Percentiles rank a stretch among this genome's conserved stretches.
These are phyloP conservation scores for Cryptosporidium meleagridis DNA, from an alignment of 169 alveolate species.

Conservation along the genomic window DNA sequence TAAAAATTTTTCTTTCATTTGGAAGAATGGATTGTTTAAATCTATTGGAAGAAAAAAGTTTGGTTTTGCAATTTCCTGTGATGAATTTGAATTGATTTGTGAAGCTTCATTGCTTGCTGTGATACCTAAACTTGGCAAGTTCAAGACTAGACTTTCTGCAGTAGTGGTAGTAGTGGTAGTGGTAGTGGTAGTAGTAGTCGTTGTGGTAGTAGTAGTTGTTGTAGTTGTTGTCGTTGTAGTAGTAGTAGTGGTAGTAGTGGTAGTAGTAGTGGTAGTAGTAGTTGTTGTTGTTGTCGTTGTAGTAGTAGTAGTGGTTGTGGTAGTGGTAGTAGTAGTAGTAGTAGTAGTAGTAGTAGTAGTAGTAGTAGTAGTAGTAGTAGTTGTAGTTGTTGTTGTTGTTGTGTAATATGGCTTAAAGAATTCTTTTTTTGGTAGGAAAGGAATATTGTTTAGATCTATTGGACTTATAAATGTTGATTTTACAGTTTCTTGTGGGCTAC, in stretches of 20 bases:
- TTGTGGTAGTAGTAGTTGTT: not conserved
- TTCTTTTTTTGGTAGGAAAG: constrained; percentile 25
- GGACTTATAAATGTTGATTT: constrained; percentile 43
- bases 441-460: constrained; percentile 14
- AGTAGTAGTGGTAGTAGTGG: constrained; percentile 15
- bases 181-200: not conserved
- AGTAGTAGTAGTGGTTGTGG: constrained; percentile 61
- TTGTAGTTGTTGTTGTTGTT: constrained; percentile 52
- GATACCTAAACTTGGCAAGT: not conserved
- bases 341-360: constrained; percentile 76
- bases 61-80: not conserved
- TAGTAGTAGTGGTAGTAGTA: constrained; percentile 62
- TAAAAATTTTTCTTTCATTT: not conserved
- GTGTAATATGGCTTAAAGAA: constrained; percentile 15
- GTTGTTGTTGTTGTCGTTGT: not conserved
- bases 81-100: not conserved
- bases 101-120: not conserved
- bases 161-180: not conserved
- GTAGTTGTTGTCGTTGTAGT: not conserved
- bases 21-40: constrained; percentile 8
- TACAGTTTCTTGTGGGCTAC: not conserved
- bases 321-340: constrained; percentile 47
- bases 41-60: constrained; percentile 52
- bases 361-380: constrained; percentile 76
- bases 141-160: not conserved